Evolutionary conservation across 768 basidiomycete genomes (phyloP).

Genomic region (Terana coerulea): DNA sequence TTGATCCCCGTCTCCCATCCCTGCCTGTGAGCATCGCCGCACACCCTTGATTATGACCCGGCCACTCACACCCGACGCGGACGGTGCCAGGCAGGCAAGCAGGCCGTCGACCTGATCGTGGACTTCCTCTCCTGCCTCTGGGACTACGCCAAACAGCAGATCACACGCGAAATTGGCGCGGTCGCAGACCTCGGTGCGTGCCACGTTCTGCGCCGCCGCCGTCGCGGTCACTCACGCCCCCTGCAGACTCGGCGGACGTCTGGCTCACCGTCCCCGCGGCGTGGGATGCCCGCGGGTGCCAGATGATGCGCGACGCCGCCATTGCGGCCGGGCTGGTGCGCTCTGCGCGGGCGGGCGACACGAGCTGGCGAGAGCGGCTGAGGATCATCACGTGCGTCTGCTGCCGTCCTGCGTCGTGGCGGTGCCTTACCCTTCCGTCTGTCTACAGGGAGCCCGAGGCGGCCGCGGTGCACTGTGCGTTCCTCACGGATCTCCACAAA

Average conservation of each 20-base stretch:
- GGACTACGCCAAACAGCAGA: slow-evolving; percentile 84
- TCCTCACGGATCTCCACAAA: slow-evolving; percentile 75
- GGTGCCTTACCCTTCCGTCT: background rate
- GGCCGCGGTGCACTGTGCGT: slow-evolving; percentile 87
- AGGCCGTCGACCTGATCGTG: slow-evolving; percentile 72
- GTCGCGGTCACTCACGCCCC: slow-evolving; percentile 2
- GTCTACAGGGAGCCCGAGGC: slow-evolving; percentile 65
- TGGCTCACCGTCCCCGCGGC: slow-evolving; percentile 88
- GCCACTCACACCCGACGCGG: background rate
- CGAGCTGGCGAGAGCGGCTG: slow-evolving; percentile 74
- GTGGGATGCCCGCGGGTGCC: slow-evolving; percentile 84
- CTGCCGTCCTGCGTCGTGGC: background rate
- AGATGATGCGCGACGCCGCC: slow-evolving; percentile 83
- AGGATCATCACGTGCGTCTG: slow-evolving; percentile 66
- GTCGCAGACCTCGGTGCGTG: slow-evolving; percentile 78
- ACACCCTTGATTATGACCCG: background rate
- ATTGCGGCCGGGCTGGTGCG: slow-evolving; percentile 78
- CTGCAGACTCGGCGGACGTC: slow-evolving; percentile 74
- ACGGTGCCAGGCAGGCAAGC: slow-evolving; percentile 61
- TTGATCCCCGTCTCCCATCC: slow-evolving; percentile 76
- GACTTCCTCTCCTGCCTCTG: slow-evolving; percentile 82
- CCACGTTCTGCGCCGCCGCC: background rate
- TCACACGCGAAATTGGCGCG: slow-evolving; percentile 82
- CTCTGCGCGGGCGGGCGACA: slow-evolving; percentile 64
- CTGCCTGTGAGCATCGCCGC: slow-evolving; percentile 58